Base-by-base conservation (phyloP, 192 early-diverging fungal genomes). In the Entomortierella lignicola region DNA sequence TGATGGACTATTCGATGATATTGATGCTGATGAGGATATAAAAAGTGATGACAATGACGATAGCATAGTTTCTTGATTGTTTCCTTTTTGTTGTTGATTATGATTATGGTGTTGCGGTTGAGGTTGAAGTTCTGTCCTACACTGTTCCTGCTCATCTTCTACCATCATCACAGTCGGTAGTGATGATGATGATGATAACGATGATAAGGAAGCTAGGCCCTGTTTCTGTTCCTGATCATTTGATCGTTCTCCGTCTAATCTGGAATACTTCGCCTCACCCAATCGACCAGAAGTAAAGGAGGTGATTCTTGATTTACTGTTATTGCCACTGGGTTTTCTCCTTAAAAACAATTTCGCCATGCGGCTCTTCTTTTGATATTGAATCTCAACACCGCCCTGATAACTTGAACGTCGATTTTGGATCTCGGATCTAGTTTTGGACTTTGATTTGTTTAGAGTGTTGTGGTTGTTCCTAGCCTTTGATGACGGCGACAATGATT, bases 271-370 rank as follows among this genome's bases (percentile, higher is more conserved):
- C 18, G 21, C 21, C 15, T 17, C n/a, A 11, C 11, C 37, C 39
- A 43, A 4, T 26, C 27, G 25, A 25, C 8, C 26, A 12, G 39
- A 27, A 41, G n/a, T 27, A 39, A 1, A 5, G 39, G 2, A 27
- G 59, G 10, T 60, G 23, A 0, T 13, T 32, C 32, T 32, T 7
- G 4, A 27, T 8, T 37, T 29, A 25, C 17, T 25, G n/a, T n/a
- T n/a, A n/a, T 23, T 29, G 6, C 5, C 3, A 30, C 25, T 52
- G 1, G 27, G 11, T 12, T 32, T 64, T 21, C 31, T 64, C 17
- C 51, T 54, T 20, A 32, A 20, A 23, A 66, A 66, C 10, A 55
- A 34, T 6, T 13, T 68, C 27, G 44, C 26, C 18, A 66, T 41
- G 15, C 64, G 53, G 55, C 64, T 43, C 58, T 12, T 23, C 13